Percentiles rank a stretch among this genome's conserved stretches.
These are phyloP conservation scores for Serendipita sp. DNA, from an alignment of 768 basidiomycete genomes.

Conservation along the genomic window DNA sequence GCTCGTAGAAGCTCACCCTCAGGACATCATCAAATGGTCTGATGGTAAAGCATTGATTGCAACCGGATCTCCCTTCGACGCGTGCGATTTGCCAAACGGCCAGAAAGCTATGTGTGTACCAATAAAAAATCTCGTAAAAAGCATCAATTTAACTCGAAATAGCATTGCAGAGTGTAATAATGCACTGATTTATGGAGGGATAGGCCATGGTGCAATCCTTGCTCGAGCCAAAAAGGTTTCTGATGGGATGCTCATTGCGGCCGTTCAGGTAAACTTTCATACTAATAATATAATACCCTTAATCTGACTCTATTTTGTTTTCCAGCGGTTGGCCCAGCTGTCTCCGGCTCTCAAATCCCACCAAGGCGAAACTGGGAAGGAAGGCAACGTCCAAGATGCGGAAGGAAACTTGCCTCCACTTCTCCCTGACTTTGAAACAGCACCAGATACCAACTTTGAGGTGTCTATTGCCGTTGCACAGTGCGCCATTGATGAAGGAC, in stretches of 20 bases:
- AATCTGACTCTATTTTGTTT: too few species aligned
- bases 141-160: neutral
- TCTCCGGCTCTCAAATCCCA: slow-evolving; percentile 61
- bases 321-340: slow-evolving; percentile 48
- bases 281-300: too few species aligned
- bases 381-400: neutral
- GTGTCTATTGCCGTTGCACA: slow-evolving; percentile 67
- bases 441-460: slow-evolving; percentile 59
- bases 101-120: slow-evolving; percentile 46
- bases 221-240: slow-evolving; percentile 46
- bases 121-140: slow-evolving; percentile 4
- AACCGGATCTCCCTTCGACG: slow-evolving; percentile 72
- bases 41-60: slow-evolving; percentile 63
- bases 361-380: neutral
- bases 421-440: slow-evolving; percentile 60
- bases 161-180: slow-evolving; percentile 68
- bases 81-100: slow-evolving; percentile 47
- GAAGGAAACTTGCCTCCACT: slow-evolving; percentile 25
- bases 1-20: slow-evolving; percentile 59
- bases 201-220: slow-evolving; percentile 67
- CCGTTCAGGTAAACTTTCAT: slow-evolving; percentile 22
- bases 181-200: slow-evolving; percentile 70
- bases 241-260: slow-evolving; percentile 80
- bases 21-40: slow-evolving; percentile 63
- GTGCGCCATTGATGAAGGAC: slow-evolving; percentile 59